phyloP scores from a whole-genome alignment of 495 filamentous ascomycete genomes.

The Penicillium ochrochloron region DNA sequence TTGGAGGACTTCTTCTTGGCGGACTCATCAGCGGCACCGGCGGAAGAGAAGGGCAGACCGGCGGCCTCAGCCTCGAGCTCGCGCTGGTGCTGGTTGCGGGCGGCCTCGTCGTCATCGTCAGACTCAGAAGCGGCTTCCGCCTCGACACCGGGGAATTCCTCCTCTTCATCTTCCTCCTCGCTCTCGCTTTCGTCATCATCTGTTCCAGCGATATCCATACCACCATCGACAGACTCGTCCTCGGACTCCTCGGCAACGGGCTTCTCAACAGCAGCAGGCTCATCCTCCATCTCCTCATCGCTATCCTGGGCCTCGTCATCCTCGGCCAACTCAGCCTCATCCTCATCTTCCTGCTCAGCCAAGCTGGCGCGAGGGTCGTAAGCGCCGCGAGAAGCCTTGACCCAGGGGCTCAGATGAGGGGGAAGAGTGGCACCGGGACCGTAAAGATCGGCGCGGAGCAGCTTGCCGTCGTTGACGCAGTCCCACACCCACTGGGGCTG shows the following conservation, averaged over 20 bases:
- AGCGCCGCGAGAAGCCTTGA: constrained; percentile 77
- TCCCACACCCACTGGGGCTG: constrained; percentile 99
- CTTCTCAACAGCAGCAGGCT: constrained; percentile 34
- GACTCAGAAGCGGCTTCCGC: constrained; percentile 48
- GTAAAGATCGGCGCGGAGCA: constrained; percentile 87
- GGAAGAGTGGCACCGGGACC: constrained; percentile 87
- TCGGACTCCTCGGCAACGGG: constrained; percentile 44
- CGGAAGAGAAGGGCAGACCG: constrained; percentile 55
- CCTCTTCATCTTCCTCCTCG: constrained; percentile 47
- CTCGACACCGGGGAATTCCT: constrained; percentile 49
- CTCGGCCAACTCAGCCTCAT: constrained; percentile 75
- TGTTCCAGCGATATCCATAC: constrained; percentile 63
- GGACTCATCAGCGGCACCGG: constrained; percentile 39
- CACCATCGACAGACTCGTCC: constrained; percentile 50
- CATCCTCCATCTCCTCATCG: constrained; percentile 50
- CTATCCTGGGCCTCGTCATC: constrained; percentile 64
- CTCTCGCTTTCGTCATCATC: constrained; percentile 54
- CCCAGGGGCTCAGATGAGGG: constrained; percentile 95
- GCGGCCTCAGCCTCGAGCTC: constrained; percentile 91
- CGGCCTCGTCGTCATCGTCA: constrained; percentile 59
- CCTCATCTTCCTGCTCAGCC: constrained; percentile 76
- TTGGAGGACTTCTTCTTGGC: constrained; percentile 64
- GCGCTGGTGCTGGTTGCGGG: constrained; percentile 68
- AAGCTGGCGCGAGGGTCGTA: constrained; percentile 88
- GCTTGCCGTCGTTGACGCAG: constrained; percentile 83